Percentiles rank a stretch among this genome's conserved stretches.
These are phyloP conservation scores for Coprinopsis sp. DNA, from an alignment of 768 basidiomycete species.

Conservation along the genomic window DNA sequence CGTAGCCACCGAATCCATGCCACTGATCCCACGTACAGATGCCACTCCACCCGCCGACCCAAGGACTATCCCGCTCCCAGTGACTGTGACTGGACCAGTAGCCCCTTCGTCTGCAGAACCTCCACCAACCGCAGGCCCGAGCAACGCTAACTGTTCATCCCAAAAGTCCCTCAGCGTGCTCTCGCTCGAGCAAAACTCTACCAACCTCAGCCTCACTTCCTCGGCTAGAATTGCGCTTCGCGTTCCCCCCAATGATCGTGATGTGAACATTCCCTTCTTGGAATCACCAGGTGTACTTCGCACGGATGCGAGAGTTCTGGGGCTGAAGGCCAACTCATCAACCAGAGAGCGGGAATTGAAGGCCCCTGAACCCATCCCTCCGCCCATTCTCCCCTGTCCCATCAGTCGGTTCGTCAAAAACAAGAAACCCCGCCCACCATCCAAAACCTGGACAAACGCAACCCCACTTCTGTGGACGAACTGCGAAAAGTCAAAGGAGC, in stretches of 20 bases:
- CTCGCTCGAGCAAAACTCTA: slow-evolving; percentile 61
- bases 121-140: slow-evolving; percentile 29
- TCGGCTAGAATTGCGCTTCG: slow-evolving; percentile 52
- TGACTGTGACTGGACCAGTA: no score
- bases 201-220: slow-evolving; percentile 53
- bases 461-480: slow-evolving; percentile 89
- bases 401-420: slow-evolving; percentile 89
- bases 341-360: no score
- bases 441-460: slow-evolving; percentile 86
- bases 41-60: no score
- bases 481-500: slow-evolving; percentile 77
- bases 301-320: no score
- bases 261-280: no score
- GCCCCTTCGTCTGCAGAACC: slow-evolving; percentile 34
- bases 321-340: no score
- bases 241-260: slow-evolving; percentile 49
- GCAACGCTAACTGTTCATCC: slow-evolving; percentile 56
- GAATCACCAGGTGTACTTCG: no score
- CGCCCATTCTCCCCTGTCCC: slow-evolving; percentile 61
- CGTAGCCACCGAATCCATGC: no score
- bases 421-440: slow-evolving; percentile 73
- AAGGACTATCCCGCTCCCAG: no score
- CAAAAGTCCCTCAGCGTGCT: slow-evolving; percentile 60
- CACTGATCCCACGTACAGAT: neutral
- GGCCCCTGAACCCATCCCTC: no score